Percentiles rank a stretch among this genome's conserved stretches.
phyloP scores from a whole-genome alignment of 148 eudicot species.

The Camellia sinensis region DNA sequence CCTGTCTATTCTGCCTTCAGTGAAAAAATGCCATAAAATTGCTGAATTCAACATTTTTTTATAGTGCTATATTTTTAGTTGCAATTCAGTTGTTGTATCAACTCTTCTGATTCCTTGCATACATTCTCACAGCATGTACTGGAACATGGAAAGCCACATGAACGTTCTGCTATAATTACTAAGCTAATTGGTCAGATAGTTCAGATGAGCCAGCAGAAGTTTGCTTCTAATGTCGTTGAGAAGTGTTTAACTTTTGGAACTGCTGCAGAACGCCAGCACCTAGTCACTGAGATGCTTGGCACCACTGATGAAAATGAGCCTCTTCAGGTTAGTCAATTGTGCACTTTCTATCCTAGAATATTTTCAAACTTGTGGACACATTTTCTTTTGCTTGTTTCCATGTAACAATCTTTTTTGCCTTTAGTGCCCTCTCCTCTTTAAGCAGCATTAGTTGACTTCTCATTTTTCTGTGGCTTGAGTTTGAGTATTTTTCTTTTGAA shows the following conservation, averaged over 20 bases:
- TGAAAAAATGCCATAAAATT: neutral
- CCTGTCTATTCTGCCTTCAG: neutral
- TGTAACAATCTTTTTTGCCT: neutral
- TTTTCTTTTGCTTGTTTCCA: neutral
- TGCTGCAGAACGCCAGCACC: constrained; percentile 56
- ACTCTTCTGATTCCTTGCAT: constrained; percentile 5
- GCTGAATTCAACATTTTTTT: neutral
- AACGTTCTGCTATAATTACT: constrained; percentile 64
- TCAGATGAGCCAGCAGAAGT: constrained; percentile 92
- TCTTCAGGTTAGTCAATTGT: constrained; percentile 60
- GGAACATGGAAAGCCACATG: constrained; percentile 87
- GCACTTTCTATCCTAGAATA: neutral
- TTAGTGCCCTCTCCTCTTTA: neutral
- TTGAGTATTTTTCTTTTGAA: neutral
- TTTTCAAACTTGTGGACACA: neutral
- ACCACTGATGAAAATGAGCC: constrained; percentile 77
- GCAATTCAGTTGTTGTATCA: constrained; percentile 2
- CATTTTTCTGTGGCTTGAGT: neutral
- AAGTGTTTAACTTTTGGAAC: constrained; percentile 82
- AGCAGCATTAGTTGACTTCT: neutral
- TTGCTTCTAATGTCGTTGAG: constrained; percentile 88
- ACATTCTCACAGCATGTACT: constrained; percentile 62
- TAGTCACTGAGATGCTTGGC: constrained; percentile 81
- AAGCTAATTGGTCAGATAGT: constrained; percentile 77
- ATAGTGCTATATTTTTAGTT: neutral